These are phyloP conservation scores for Vanderwaltozyma verrucispora DNA, from an alignment of 805 yeast genomes.

Conservation along the genomic window DNA sequence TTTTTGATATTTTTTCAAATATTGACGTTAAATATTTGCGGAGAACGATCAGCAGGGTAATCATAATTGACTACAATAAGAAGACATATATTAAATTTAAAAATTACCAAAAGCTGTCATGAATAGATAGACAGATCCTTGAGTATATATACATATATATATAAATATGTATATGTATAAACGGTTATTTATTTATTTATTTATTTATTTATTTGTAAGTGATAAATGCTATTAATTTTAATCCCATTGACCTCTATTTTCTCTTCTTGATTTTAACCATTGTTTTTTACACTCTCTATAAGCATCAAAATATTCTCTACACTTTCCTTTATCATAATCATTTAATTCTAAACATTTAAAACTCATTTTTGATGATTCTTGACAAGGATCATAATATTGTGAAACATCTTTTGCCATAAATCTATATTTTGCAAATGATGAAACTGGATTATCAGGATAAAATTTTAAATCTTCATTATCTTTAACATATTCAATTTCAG, in stretches of 20 bases:
- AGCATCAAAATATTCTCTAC: constrained; percentile 80
- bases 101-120: no score
- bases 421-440: constrained; percentile 52
- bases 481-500: constrained; percentile 12
- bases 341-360: constrained; percentile 73
- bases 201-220: no score
- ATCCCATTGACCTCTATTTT: constrained; percentile 26
- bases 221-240: constrained; percentile 1
- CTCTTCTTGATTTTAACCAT: constrained; percentile 42
- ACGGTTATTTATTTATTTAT: no score
- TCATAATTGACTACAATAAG: no score
- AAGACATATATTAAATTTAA: no score
- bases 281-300: constrained; percentile 84
- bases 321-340: constrained; percentile 55
- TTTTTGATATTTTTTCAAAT: no score
- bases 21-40: no score
- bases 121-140: no score
- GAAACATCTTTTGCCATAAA: constrained; percentile 73
- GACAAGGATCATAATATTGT: constrained; percentile 87
- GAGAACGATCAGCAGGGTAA: no score
- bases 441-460: constrained; percentile 80
- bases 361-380: constrained; percentile 80
- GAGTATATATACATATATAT: no score
- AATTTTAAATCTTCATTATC: constrained; percentile 12
- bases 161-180: no score